Evolutionary conservation across 1,284 basidiomycete genomes (phyloP), one percentile per base, ranked within the genome.

Genomic region (Ceratobasidium sp.): DNA sequence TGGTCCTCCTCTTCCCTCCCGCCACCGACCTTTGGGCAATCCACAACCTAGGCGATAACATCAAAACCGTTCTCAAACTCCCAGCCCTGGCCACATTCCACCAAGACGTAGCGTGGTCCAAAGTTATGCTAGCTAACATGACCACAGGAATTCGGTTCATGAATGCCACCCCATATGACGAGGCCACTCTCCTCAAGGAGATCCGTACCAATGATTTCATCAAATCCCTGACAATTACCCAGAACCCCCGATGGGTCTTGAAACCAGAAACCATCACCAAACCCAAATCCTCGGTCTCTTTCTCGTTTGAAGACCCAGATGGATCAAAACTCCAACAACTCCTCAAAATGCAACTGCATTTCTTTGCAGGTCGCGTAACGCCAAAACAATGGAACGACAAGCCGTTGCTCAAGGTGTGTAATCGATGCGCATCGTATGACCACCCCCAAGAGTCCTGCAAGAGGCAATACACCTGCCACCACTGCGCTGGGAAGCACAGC

Each of bases 101-200:
- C 12, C 35, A 22, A 12, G 58, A 62, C n/a, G 45, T 50, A 7
- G 8, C 42, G 6, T 62, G 58, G 58, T 47, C 43, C 42, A 62
- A 49, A 20, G 31, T 62, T 10, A 49, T 62, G 25, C 7, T 49
- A 25, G 12, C 27, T 17, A 6, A 35, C 8, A 29, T 47, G 12
- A 25, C 42, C 17, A 62, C 58, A 5, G 58, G 43, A 22, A 20
- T 62, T n/a, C n/a, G n/a, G 10, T 25, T 4, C 43, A 10, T 8
- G 12, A 42, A 29, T 2, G 42, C 27, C 32, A 32, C 27, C 8
- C 27, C 34, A 12, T 34, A 10, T 17, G 31, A 42, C 8, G 22
- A 35, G 13, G 10, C n/a, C 15, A 8, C 31, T 8, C 12, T 62
- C 12, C 4, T 34, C 3, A 15, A 29, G 17, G 38, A 43, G 38